phyloP scores from a whole-genome alignment of 805 yeast genomes.

The Sugiyamaella americana region DNA sequence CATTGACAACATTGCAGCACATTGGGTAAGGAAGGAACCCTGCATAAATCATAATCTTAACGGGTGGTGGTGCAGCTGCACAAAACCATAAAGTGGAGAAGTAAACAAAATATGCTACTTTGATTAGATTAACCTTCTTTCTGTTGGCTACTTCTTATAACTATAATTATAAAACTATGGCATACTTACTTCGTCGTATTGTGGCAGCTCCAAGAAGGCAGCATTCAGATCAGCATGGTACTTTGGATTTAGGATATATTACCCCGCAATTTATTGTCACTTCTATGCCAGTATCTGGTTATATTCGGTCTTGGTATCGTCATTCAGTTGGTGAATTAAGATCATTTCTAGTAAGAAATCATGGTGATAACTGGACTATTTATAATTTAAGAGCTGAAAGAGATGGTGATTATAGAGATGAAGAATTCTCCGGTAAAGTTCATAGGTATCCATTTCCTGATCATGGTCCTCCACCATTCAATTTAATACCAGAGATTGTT shows the following conservation, averaged over 20 bases:
- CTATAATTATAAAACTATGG: too few relatives aligned
- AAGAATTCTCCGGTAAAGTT: constrained; percentile 32
- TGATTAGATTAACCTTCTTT: too few relatives aligned
- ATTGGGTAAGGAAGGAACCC: too few relatives aligned
- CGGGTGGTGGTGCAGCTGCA: too few relatives aligned
- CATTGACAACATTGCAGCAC: too few relatives aligned
- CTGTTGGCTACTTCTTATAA: too few relatives aligned
- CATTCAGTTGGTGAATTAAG: constrained; percentile 49
- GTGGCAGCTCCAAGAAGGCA: too few relatives aligned
- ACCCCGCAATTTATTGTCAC: constrained; percentile 61
- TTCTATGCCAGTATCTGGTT: constrained; percentile 60
- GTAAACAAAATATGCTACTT: too few relatives aligned
- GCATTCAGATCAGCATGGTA: background rate
- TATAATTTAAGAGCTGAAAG: constrained; percentile 67
- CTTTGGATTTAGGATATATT: constrained; percentile 62
- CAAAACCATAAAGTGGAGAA: too few relatives aligned
- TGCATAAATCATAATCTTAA: too few relatives aligned
- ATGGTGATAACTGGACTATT: constrained; percentile 59
- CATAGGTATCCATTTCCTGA: constrained; percentile 59
- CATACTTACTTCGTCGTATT: too few relatives aligned
- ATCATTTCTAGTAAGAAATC: constrained; percentile 40
- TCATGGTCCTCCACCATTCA: constrained; percentile 68
- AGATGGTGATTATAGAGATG: constrained; percentile 35
- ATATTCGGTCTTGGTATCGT: constrained; percentile 42
- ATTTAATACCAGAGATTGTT: constrained; percentile 41